A percentile compares a stretch with the other conserved stretches of the same genome.
These are phyloP conservation scores for Aspergillus sp. DNA, from an alignment of 2,329 filamentous ascomycete genomes.

Conservation along the genomic window DNA sequence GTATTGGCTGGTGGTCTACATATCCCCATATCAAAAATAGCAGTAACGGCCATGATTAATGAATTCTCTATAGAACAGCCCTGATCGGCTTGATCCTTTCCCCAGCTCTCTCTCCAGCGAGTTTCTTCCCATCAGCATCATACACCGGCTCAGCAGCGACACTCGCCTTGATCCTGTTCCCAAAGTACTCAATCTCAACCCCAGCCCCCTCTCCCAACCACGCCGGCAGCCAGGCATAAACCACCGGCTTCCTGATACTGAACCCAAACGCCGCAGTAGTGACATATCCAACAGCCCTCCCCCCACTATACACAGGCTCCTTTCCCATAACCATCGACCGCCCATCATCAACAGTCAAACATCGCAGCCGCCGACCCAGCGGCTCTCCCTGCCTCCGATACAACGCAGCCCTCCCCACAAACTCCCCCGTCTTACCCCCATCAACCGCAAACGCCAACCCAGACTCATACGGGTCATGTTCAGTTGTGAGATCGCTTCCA, in stretches of 20 bases:
- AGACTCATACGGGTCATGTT: conserved; percentile 62
- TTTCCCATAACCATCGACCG: conserved; percentile 60
- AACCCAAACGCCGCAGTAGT: conserved; percentile 63
- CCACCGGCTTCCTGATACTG: conserved; percentile 58
- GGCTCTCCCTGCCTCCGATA: conserved; percentile 40
- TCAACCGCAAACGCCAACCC: conserved; percentile 55
- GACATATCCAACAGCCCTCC: conserved; percentile 55
- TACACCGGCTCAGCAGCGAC: conserved; percentile 53
- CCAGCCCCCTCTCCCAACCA: conserved; percentile 47
- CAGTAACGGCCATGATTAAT: too few species aligned
- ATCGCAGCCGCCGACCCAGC: conserved; percentile 41
- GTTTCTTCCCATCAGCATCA: conserved; percentile 39
- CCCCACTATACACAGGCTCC: conserved; percentile 57
- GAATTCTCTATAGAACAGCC: too few species aligned
- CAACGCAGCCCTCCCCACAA: conserved; percentile 54
- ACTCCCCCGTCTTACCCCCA: conserved; percentile 35
- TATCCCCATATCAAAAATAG: too few species aligned
- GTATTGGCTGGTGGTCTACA: too few species aligned
- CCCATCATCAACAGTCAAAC: conserved; percentile 57
- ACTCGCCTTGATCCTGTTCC: conserved; percentile 53
- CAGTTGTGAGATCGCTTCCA: conserved; percentile 60
- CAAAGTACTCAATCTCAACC: conserved; percentile 65
- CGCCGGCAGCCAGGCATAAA: conserved; percentile 58
- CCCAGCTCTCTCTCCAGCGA: conserved; percentile 19
- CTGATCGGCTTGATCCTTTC: not conserved